These are phyloP conservation scores for Carex cristatella DNA, from an alignment of 176 grass and related monocot species.

Conservation along the genomic window DNA sequence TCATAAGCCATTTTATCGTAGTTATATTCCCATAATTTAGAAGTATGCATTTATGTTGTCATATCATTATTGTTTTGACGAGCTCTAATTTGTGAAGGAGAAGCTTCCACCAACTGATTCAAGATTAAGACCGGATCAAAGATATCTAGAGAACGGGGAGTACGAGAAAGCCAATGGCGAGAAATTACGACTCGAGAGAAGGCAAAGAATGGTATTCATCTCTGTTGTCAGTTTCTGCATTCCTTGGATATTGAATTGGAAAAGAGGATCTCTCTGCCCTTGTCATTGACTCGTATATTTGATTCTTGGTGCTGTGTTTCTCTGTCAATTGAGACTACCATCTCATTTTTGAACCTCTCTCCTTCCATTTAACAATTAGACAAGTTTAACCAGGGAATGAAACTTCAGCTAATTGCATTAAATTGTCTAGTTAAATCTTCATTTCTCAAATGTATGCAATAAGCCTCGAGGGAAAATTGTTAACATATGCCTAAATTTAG, in stretches of 20 bases:
- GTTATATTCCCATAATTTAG: background rate
- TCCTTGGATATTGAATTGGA: background rate
- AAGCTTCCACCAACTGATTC: conserved; percentile 91
- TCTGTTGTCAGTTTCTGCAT: background rate
- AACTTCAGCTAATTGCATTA: background rate
- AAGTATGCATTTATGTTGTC: background rate
- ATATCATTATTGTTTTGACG: conserved; percentile 24
- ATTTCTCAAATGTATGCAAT: background rate
- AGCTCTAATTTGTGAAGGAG: conserved; percentile 43
- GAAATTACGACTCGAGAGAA: conserved; percentile 66
- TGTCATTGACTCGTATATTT: background rate
- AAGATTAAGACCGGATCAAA: conserved; percentile 81
- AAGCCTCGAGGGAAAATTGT: background rate
- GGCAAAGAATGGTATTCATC: conserved; percentile 64
- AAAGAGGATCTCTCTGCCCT: background rate
- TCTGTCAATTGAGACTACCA: background rate
- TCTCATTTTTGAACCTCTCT: background rate
- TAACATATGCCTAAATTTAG: background rate
- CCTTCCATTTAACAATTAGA: background rate
- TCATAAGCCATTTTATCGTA: background rate
- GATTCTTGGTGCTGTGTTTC: background rate
- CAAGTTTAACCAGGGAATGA: background rate
- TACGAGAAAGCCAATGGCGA: conserved; percentile 78
- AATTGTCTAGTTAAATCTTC: background rate
- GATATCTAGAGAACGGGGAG: conserved; percentile 77